phyloP scores from a whole-genome alignment of 1,284 basidiomycete species.

The Trichosporon inkin region DNA sequence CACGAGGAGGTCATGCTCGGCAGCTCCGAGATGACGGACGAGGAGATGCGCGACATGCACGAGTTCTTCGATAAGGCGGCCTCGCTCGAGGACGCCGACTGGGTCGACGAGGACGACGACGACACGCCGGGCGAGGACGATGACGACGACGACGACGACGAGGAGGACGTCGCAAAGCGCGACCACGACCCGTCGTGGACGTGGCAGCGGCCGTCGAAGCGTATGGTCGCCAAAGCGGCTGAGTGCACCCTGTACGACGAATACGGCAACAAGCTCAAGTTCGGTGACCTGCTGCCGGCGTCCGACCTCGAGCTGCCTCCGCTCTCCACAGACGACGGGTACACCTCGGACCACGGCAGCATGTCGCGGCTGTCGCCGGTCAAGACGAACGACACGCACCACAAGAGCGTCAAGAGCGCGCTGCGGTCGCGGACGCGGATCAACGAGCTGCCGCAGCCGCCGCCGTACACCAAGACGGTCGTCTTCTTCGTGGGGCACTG shows the following conservation, averaged over 20 bases:
- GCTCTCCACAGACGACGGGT: too few species aligned
- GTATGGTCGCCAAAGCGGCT: slow-evolving; percentile 26
- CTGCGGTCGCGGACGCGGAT: neutral
- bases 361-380: neutral
- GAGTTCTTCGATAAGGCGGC: neutral
- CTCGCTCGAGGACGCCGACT: neutral
- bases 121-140: neutral
- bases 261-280: slow-evolving; percentile 35
- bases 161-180: neutral
- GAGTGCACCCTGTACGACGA: slow-evolving; percentile 42
- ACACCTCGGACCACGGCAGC: neutral
- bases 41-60: neutral
- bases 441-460: neutral
- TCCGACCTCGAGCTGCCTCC: neutral
- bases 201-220: neutral
- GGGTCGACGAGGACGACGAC: neutral
- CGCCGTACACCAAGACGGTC: slow-evolving; percentile 27
- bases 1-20: slow-evolving; percentile 4
- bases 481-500: slow-evolving; percentile 48
- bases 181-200: slow-evolving; percentile 3
- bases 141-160: neutral
- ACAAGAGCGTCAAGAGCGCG: neutral
- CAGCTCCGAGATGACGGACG: neutral
- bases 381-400: neutral
- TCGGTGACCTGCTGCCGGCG: slow-evolving; percentile 38